Evolutionary conservation across 2,329 filamentous ascomycete species (phyloP).

Genomic region (Xylariales sp.): DNA sequence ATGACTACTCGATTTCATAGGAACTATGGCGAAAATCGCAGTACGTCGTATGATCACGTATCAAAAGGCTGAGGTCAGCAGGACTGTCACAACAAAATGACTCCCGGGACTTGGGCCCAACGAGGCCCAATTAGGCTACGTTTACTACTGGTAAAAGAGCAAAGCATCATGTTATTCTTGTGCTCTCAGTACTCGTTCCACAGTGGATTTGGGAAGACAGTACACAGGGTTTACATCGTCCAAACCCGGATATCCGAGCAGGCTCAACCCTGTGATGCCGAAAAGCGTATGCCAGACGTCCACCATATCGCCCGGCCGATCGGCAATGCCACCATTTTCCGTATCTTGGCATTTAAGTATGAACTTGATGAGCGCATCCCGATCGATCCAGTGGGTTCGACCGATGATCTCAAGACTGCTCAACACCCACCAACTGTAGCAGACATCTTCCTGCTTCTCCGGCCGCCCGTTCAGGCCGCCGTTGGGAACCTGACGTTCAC

Average conservation of each 20-base stretch:
- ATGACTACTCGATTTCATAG: slow-evolving; percentile 9
- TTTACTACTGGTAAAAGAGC: too few species aligned
- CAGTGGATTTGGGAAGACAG: slow-evolving; percentile 69
- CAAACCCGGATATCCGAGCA: slow-evolving; percentile 73
- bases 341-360: slow-evolving; percentile 87
- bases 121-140: too few species aligned
- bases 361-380: slow-evolving; percentile 70
- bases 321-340: slow-evolving; percentile 79
- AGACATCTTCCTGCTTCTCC: slow-evolving; percentile 94
- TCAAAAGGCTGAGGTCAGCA: too few species aligned
- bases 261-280: slow-evolving; percentile 79
- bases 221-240: slow-evolving; percentile 85
- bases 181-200: slow-evolving; percentile 51
- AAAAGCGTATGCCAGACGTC: slow-evolving; percentile 97
- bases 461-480: slow-evolving; percentile 92
- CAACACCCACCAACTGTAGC: slow-evolving; percentile 98
- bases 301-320: slow-evolving; percentile 89
- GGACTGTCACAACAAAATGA: too few species aligned
- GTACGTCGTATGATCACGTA: too few species aligned
- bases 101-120: too few species aligned
- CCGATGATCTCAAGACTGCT: slow-evolving; percentile 88
- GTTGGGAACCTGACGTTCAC: slow-evolving; percentile 81
- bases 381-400: slow-evolving; percentile 89
- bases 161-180: too few species aligned
- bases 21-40: too few species aligned